Conservation (phyloP, 441 rosid genomes). For the Erodium texanum region DNA sequence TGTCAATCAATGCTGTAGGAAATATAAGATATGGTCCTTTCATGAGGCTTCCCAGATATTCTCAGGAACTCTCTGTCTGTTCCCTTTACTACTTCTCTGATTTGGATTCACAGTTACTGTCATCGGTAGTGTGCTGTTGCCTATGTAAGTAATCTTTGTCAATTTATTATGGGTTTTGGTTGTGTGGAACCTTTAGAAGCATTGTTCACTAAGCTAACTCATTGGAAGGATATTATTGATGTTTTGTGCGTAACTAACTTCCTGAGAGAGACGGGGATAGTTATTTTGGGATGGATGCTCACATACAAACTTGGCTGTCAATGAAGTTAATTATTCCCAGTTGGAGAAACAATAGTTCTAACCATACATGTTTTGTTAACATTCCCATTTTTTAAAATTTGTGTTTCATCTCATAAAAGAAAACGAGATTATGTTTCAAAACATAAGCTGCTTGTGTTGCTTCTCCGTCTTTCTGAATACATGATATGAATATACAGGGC, state of each 20-base stretch:
- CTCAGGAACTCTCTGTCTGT: conserved; percentile 60
- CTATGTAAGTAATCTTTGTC: conserved; percentile 43
- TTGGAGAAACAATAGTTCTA: neutral
- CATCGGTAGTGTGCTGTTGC: conserved; percentile 59
- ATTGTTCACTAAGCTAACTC: neutral
- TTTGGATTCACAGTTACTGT: conserved; percentile 43
- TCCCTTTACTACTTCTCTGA: conserved; percentile 65
- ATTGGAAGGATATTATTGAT: too few species aligned
- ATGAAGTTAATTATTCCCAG: neutral
- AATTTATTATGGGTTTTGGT: neutral
- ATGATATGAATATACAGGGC: neutral
- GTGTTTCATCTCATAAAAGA: neutral
- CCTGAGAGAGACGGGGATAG: too few species aligned
- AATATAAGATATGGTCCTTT: conserved; percentile 53
- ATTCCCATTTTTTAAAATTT: neutral
- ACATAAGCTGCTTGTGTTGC: conserved; percentile 1
- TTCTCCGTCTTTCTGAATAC: neutral
- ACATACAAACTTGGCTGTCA: neutral
- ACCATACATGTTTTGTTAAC: neutral
- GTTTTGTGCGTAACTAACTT: too few species aligned
- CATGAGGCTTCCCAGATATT: conserved; percentile 50
- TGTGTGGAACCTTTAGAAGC: neutral
- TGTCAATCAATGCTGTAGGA: conserved; percentile 37
- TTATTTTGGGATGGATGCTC: too few species aligned
- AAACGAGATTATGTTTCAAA: neutral